Evolutionary conservation across 2,329 filamentous ascomycete species (phyloP).

Genomic region (Kalmusia sp.): DNA sequence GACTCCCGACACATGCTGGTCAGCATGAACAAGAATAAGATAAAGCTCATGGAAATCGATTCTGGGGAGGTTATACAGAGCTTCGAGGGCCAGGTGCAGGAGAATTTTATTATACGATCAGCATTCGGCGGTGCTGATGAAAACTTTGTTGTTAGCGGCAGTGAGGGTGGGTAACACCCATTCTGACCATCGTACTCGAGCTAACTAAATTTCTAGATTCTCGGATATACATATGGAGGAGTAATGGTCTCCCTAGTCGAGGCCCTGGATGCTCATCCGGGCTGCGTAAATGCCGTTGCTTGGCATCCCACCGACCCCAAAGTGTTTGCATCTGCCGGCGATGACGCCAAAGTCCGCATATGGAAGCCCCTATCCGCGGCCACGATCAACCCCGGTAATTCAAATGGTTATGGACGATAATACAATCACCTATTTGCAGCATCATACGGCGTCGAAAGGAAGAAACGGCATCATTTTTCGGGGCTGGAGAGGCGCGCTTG

Average conservation of each 20-base stretch:
- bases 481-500: too few relatives aligned
- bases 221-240: constrained; percentile 88
- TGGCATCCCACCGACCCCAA: constrained; percentile 87
- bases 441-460: too few relatives aligned
- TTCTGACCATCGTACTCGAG: neutral
- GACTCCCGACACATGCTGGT: constrained; percentile 85
- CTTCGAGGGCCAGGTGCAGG: constrained; percentile 78
- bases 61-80: constrained; percentile 74
- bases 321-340: constrained; percentile 90
- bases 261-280: constrained; percentile 75
- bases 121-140: constrained; percentile 89
- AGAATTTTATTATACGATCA: constrained; percentile 80
- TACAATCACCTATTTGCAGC: too few relatives aligned
- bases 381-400: constrained; percentile 10
- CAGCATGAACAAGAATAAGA: constrained; percentile 78
- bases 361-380: constrained; percentile 51
- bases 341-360: constrained; percentile 86
- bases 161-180: constrained; percentile 70
- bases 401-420: neutral
- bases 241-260: constrained; percentile 77
- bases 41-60: constrained; percentile 79
- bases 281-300: constrained; percentile 83
- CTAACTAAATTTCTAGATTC: constrained; percentile 58
- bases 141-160: constrained; percentile 90
- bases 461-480: too few relatives aligned